These are phyloP conservation scores for Chrysanthemum makinoi DNA, from an alignment of 129 eudicot species.

Conservation along the genomic window DNA sequence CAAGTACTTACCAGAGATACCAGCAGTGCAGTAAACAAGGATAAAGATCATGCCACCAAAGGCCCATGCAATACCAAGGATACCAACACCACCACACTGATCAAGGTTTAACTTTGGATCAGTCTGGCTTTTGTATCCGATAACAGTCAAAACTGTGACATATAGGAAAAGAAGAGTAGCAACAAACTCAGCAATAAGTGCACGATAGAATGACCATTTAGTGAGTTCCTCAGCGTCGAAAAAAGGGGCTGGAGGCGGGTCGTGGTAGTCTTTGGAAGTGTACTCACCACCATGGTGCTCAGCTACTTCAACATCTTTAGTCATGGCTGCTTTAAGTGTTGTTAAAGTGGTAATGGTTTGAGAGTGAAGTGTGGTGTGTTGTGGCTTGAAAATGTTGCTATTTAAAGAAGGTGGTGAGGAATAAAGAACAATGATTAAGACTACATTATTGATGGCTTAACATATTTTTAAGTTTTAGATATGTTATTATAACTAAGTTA, in stretches of 20 bases:
- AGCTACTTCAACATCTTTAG: constrained; percentile 56
- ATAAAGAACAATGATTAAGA: constrained; percentile 11
- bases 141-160: constrained; percentile 73
- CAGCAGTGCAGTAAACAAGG: constrained; percentile 99
- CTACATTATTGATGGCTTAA: constrained; percentile 31
- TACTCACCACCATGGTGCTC: constrained; percentile 55
- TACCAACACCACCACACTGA: constrained; percentile 79
- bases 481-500: not conserved
- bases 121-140: constrained; percentile 65
- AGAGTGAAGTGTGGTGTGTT: constrained; percentile 35
- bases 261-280: constrained; percentile 84
- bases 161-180: constrained; percentile 84
- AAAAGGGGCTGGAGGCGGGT: constrained; percentile 77
- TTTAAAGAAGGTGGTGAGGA: constrained; percentile 22
- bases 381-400: constrained; percentile 16
- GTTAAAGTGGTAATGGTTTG: constrained; percentile 25
- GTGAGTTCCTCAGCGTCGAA: constrained; percentile 54
- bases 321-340: constrained; percentile 17
- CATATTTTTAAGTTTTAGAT: not conserved
- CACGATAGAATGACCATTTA: constrained; percentile 84
- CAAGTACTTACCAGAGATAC: constrained; percentile 69
- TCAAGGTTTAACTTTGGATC: constrained; percentile 41
- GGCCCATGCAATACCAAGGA: constrained; percentile 98
- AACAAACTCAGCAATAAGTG: constrained; percentile 72
- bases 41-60: constrained; percentile 96